phyloP scores from a whole-genome alignment of 225 moss, liverwort and hornwort genomes.

The Thuidium tamariscinum region DNA sequence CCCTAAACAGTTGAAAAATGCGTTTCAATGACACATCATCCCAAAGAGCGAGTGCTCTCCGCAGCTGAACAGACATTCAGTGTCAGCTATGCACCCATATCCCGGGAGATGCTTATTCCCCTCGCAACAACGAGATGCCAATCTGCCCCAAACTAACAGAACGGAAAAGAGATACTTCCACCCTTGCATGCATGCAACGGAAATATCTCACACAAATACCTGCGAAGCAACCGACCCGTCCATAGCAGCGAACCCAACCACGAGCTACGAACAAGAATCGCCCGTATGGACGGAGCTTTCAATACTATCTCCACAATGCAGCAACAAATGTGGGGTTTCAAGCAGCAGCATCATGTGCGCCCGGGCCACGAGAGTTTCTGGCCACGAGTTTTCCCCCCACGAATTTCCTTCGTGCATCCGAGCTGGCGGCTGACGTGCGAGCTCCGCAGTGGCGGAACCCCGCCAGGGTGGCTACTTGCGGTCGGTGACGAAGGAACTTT shows the following conservation, averaged over 20 bases:
- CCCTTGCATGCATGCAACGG: background rate
- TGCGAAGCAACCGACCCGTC: constrained; percentile 4
- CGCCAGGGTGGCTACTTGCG: background rate
- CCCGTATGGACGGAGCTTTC: background rate
- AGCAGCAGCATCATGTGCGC: background rate
- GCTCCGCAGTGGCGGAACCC: background rate
- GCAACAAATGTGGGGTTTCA: background rate
- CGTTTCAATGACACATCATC: background rate
- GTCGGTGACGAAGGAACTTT: background rate
- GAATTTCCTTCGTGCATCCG: background rate
- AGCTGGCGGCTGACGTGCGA: constrained; percentile 9
- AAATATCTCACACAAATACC: background rate
- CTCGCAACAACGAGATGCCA: background rate
- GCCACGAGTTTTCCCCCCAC: background rate
- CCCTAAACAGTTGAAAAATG: background rate
- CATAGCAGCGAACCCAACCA: background rate
- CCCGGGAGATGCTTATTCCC: background rate
- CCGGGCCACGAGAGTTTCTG: background rate
- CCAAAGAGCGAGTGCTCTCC: background rate
- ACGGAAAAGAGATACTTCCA: background rate
- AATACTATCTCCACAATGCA: background rate
- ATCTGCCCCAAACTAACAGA: background rate
- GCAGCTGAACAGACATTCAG: background rate
- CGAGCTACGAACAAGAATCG: background rate
- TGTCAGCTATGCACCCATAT: background rate